Evolutionary conservation across 1,284 basidiomycete species (phyloP).

Genomic region (Moniliophthora roreri): DNA sequence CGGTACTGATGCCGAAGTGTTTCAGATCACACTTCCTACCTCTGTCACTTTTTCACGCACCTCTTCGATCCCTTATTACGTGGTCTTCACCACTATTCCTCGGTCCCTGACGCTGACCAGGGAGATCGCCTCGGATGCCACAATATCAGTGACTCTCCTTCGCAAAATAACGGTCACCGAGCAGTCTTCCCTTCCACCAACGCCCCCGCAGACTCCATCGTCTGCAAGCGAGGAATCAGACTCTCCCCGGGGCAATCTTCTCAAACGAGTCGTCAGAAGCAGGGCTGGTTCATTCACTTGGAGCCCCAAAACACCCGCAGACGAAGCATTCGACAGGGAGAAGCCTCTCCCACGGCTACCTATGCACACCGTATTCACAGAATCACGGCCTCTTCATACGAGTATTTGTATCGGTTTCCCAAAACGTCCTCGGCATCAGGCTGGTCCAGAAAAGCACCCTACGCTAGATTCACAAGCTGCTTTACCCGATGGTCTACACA

Average conservation of each 20-base stretch:
- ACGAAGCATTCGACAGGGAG: constrained; percentile 23
- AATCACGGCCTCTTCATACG: constrained; percentile 50
- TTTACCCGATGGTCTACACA: constrained; percentile 66
- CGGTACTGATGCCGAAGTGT: constrained; percentile 13
- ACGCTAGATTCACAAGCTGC: constrained; percentile 43
- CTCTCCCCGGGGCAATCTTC: constrained; percentile 33
- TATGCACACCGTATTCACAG: constrained; percentile 38
- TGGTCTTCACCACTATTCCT: constrained; percentile 65
- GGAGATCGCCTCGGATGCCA: constrained; percentile 69
- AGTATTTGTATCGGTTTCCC: constrained; percentile 65
- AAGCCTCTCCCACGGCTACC: constrained; percentile 50
- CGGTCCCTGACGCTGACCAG: constrained; percentile 50
- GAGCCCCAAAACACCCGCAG: constrained; percentile 22
- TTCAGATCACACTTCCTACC: constrained; percentile 62
- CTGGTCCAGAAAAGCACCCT: constrained; percentile 38
- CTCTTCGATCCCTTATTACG: constrained; percentile 63
- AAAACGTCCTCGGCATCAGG: constrained; percentile 55
- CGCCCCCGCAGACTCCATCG: constrained; percentile 46
- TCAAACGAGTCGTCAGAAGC: constrained; percentile 46
- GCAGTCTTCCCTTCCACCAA: constrained; percentile 33
- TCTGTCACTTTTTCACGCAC: constrained; percentile 57
- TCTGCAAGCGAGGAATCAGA: constrained; percentile 50
- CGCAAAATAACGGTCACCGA: constrained; percentile 54
- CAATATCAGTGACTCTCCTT: constrained; percentile 59
- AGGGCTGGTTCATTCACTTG: constrained; percentile 34